Evolutionary conservation across 1,284 basidiomycete genomes (phyloP).

Genomic region (Polyporus tsugae): DNA sequence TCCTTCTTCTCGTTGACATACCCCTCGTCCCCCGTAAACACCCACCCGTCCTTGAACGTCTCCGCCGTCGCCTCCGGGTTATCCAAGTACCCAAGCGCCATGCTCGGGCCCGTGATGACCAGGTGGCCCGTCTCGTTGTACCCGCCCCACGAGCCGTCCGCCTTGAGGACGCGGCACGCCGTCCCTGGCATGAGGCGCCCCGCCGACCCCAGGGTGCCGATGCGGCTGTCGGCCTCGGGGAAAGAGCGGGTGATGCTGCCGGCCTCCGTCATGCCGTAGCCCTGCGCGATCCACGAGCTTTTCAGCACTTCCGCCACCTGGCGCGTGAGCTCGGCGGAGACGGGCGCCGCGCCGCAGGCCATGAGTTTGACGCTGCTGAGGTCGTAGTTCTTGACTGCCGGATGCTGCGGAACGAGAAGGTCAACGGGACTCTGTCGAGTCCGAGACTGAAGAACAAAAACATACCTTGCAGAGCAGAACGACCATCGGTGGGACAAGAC

Average conservation of each 20-base stretch:
- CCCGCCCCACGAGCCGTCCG: conserved; percentile 48
- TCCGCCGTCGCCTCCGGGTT: conserved; percentile 51
- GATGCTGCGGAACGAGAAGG: conserved; percentile 53
- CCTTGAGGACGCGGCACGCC: conserved; percentile 47
- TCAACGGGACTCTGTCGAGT: not conserved
- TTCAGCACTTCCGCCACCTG: conserved; percentile 65
- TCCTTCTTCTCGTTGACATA: conserved; percentile 49
- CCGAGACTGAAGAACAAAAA: conserved; percentile 11
- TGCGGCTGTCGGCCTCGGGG: conserved; percentile 35
- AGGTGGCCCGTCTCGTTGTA: conserved; percentile 54
- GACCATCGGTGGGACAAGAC: conserved; percentile 69
- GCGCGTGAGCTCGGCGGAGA: conserved; percentile 69
- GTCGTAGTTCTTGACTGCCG: conserved; percentile 75
- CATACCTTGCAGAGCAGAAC: conserved; percentile 64
- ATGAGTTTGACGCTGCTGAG: conserved; percentile 64
- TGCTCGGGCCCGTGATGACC: conserved; percentile 49
- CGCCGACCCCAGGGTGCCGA: conserved; percentile 45
- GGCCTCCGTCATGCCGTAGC: conserved; percentile 59
- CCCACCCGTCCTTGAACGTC: conserved; percentile 54
- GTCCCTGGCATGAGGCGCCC: conserved; percentile 51
- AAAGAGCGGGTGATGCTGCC: conserved; percentile 53
- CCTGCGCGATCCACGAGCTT: conserved; percentile 68
- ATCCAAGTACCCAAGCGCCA: conserved; percentile 51
- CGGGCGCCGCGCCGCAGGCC: conserved; percentile 77
- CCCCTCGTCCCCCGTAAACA: conserved; percentile 55